Evolutionary conservation across 495 filamentous ascomycete genomes (phyloP).

Genomic region (Xylaria palmicola): DNA sequence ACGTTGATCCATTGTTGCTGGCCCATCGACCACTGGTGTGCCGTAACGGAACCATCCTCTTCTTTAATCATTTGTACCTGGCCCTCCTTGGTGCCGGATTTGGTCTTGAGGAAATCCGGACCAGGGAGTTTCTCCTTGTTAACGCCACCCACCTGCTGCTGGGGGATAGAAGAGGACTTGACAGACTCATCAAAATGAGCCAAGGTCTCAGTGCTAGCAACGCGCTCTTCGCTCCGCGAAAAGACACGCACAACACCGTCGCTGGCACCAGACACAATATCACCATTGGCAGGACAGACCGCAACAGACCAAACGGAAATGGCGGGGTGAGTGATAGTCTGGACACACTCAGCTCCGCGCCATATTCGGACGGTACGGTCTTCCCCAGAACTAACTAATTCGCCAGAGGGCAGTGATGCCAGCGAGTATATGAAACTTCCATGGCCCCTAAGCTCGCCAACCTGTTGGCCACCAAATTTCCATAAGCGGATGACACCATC

Average conservation of each 20-base stretch:
- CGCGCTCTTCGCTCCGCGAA: conserved; percentile 67
- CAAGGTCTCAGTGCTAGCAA: conserved; percentile 56
- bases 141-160: conserved; percentile 71
- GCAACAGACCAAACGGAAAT: conserved; percentile 95
- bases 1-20: conserved; percentile 74
- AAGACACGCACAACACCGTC: conserved; percentile 87
- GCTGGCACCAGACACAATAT: conserved; percentile 90
- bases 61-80: conserved; percentile 91
- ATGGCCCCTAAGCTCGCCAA: conserved; percentile 78
- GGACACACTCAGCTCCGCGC: conserved; percentile 76
- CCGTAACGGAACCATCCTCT: conserved; percentile 71
- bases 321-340: conserved; percentile 96
- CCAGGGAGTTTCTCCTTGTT: conserved; percentile 90
- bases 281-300: conserved; percentile 74
- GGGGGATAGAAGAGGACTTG: conserved; percentile 78
- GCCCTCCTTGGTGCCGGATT: conserved; percentile 86
- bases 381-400: conserved; percentile 88
- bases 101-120: conserved; percentile 75
- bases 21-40: conserved; percentile 73
- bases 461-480: conserved; percentile 69
- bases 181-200: conserved; percentile 78
- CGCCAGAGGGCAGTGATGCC: conserved; percentile 71
- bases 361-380: conserved; percentile 90
- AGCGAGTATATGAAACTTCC: conserved; percentile 96
- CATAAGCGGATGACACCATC: conserved; percentile 84